Evolutionary conservation across 2,329 filamentous ascomycete genomes (phyloP), one percentile per base, ranked within the genome.

Genomic region (Didymella pomorum): DNA sequence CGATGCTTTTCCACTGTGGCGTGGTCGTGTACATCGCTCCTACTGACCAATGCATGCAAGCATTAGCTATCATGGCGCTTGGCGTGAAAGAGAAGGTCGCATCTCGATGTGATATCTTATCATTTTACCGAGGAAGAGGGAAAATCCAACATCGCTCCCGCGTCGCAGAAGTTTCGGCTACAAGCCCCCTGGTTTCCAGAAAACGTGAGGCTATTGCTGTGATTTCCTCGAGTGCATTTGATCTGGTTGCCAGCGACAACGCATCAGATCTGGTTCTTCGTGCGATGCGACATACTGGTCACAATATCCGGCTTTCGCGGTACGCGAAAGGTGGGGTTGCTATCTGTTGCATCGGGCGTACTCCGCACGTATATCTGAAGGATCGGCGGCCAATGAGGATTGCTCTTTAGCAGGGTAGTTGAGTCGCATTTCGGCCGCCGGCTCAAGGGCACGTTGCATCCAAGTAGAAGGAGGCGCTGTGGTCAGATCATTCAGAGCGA

Each of bases 61-160:
- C 49, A 43, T 44, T 35, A 5, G 39, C 28, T 52, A 52, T 44
- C 39, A 52, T 43, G 39, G 49, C 49, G 49, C 49, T 52, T 52
- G 49, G 39, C 28, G 39, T 52, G 39, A 52, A 52, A 43, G 26
- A 52, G 49, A 52, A 52, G 49, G 49, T 52, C 49, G 23, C 49
- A 44, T 52, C 49, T 18, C 39, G 12, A 26, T n/a, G 18, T 44
- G 49, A 44, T 44, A 43, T 11, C 28, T 52, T 52, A 52, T 52
- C 49, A 25, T 44, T 52, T 41, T 6, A 12, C 18, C 35, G n/a
- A 39, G 29, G 29, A 9, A 14, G 12, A 14, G 12, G 12, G 14
- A 10, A 5, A 16, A 12, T 31, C 29, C 12, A 31, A 12, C 29
- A 16, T 31, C 4, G 29, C 29, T 31, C 14, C 11, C 29, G 3